Conservation (phyloP, 495 filamentous ascomycete species). For the Rhypophila decipiens region DNA sequence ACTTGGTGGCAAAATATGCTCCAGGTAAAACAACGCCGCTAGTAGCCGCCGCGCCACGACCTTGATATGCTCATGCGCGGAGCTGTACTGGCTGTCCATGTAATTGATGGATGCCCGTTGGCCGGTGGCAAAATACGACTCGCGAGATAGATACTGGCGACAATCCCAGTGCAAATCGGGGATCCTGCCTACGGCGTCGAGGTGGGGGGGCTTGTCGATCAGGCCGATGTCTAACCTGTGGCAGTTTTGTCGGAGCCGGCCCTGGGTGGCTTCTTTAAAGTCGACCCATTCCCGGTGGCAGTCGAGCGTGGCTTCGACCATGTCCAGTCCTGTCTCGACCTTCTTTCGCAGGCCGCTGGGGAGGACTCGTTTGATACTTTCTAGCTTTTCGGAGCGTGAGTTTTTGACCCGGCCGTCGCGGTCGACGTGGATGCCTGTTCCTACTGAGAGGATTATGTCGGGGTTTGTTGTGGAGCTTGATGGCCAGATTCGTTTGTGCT, state of each 20-base stretch:
- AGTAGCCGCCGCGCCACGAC: conserved; percentile 10
- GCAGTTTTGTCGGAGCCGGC: conserved; percentile 11
- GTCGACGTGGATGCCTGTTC: conserved; percentile 11
- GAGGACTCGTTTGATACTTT: conserved; percentile 3
- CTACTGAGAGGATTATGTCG: conserved; percentile 13
- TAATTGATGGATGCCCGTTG: not conserved
- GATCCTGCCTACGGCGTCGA: conserved; percentile 22
- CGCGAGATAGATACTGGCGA: not conserved
- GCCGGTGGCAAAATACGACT: not conserved
- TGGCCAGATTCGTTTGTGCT: conserved; percentile 9
- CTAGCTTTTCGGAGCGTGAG: not conserved
- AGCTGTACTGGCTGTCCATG: conserved; percentile 2
- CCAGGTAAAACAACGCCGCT: conserved; percentile 9
- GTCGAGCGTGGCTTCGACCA: conserved; percentile 9
- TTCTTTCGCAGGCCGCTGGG: conserved; percentile 1
- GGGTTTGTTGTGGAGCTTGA: conserved; percentile 1
- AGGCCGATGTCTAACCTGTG: conserved; percentile 23
- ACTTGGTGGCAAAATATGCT: not conserved
- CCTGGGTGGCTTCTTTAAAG: conserved; percentile 10
- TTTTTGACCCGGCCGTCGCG: conserved; percentile 1
- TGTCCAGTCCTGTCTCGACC: conserved; percentile 12
- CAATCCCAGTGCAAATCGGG: not conserved
- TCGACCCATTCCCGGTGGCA: conserved; percentile 18
- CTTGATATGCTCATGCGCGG: conserved; percentile 3
- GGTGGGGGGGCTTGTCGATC: conserved; percentile 12